phyloP scores from a whole-genome alignment of 1,284 basidiomycete genomes.

The Sporisorium graminicola region DNA sequence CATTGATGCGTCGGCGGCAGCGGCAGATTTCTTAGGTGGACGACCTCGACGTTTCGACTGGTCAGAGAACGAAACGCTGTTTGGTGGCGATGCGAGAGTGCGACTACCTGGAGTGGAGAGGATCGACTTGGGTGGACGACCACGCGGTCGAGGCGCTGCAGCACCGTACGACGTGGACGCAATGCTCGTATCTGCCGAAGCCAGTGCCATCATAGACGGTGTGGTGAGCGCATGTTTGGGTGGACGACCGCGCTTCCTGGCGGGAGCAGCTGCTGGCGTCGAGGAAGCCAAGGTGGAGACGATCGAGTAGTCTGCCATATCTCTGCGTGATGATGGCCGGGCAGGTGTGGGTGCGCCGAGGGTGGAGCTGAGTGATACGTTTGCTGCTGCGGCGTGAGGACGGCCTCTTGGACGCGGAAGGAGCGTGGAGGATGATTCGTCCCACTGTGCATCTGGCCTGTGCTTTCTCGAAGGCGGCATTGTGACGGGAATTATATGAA shows the following conservation, averaged over 20 bases:
- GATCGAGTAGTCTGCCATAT: slow-evolving; percentile 23
- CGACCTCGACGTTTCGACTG: slow-evolving; percentile 11
- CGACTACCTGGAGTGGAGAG: slow-evolving; percentile 15
- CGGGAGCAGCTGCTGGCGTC: slow-evolving; percentile 11
- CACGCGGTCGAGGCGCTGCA: slow-evolving; percentile 11
- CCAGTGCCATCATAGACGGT: slow-evolving; percentile 20
- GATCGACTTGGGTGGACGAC: slow-evolving; percentile 33
- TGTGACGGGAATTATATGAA: neutral
- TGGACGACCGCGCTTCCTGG: slow-evolving; percentile 21
- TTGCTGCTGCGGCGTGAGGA: slow-evolving; percentile 7
- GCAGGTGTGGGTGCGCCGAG: slow-evolving; percentile 34
- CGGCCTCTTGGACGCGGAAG: slow-evolving; percentile 14
- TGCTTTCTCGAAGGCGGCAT: slow-evolving; percentile 9
- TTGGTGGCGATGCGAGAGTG: slow-evolving; percentile 6
- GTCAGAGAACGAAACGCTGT: slow-evolving; percentile 30
- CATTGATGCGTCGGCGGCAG: neutral
- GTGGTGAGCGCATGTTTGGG: slow-evolving; percentile 20
- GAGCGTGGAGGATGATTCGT: slow-evolving; percentile 15
- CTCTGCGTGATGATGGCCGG: neutral
- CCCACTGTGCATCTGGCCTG: slow-evolving; percentile 9
- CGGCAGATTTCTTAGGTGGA: slow-evolving; percentile 4
- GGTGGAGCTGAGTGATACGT: slow-evolving; percentile 40
- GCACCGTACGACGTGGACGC: slow-evolving; percentile 17
- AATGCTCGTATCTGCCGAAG: slow-evolving; percentile 10
- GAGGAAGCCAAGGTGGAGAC: slow-evolving; percentile 20